Conservation (phyloP, 208 protist genomes). For the Leishmania martiniquensis region DNA sequence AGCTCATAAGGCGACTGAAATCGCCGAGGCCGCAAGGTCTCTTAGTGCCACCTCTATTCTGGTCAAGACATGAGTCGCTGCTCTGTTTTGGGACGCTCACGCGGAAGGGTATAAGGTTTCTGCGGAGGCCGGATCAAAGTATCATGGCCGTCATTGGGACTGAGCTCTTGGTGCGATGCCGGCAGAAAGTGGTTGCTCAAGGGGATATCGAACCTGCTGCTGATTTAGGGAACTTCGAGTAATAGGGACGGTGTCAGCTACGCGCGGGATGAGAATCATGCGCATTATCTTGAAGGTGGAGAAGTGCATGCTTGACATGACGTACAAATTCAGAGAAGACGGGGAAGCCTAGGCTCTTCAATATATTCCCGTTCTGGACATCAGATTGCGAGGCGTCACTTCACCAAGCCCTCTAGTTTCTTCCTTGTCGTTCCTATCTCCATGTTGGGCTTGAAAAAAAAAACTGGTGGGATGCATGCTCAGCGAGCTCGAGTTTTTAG, state of each 20-base stretch:
- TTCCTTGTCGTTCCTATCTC: slow-evolving; percentile 26
- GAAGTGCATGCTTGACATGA: slow-evolving; percentile 13
- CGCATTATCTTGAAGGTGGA: slow-evolving; percentile 28
- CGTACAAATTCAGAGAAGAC: neutral
- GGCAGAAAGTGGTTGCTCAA: slow-evolving; percentile 19
- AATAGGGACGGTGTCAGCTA: slow-evolving; percentile 30
- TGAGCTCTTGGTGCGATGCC: slow-evolving; percentile 13
- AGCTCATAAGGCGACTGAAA: slow-evolving; percentile 24
- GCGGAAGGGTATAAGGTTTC: slow-evolving; percentile 15
- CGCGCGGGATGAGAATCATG: slow-evolving; percentile 25
- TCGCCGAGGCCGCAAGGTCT: slow-evolving; percentile 19
- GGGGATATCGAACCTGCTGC: neutral
- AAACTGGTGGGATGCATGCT: slow-evolving; percentile 9
- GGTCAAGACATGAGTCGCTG: slow-evolving; percentile 31
- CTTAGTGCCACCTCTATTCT: slow-evolving; percentile 15
- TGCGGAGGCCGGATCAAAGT: slow-evolving; percentile 28
- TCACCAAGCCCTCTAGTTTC: slow-evolving; percentile 22
- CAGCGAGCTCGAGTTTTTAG: slow-evolving; percentile 19
- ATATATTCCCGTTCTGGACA: slow-evolving; percentile 21
- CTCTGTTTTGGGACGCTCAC: slow-evolving; percentile 24
- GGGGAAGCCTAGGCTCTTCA: slow-evolving; percentile 10
- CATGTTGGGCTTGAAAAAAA: slow-evolving; percentile 15
- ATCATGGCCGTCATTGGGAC: slow-evolving; percentile 24
- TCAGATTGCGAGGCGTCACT: slow-evolving; percentile 29
- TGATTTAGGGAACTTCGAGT: slow-evolving; percentile 10